These are phyloP conservation scores for Coleophoma crateriformis DNA, from an alignment of 2,329 filamentous ascomycete genomes.

Conservation along the genomic window DNA sequence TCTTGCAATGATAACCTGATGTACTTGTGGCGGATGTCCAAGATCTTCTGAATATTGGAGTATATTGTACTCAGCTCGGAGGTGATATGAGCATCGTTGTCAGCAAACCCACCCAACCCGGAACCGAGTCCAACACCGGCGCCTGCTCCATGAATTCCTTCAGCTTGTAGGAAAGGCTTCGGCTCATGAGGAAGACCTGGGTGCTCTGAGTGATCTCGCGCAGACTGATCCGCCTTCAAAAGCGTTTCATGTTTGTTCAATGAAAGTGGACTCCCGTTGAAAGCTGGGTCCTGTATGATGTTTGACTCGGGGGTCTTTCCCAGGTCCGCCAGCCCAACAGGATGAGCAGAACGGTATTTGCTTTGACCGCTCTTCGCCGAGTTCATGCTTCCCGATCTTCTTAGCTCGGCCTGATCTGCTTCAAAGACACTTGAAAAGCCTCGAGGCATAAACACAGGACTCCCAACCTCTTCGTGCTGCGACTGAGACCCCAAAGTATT, in stretches of 20 bases:
- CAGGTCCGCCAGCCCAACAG: constrained; percentile 21
- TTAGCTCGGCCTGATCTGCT: constrained; percentile 13
- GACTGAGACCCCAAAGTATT: constrained; percentile 25
- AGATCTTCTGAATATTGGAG: constrained; percentile 81
- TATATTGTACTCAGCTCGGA: constrained; percentile 83
- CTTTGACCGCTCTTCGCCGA: constrained; percentile 19
- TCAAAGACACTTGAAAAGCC: constrained; percentile 17
- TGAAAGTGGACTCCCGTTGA: constrained; percentile 4
- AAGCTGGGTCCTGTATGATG: constrained; percentile 22
- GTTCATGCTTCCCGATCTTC: constrained; percentile 20
- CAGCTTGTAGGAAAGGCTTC: constrained; percentile 43
- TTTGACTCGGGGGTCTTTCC: constrained; percentile 23
- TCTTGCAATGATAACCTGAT: constrained; percentile 80
- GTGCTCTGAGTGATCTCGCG: constrained; percentile 39
- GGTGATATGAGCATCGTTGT: constrained; percentile 74
- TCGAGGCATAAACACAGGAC: constrained; percentile 20
- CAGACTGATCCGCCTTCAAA: constrained; percentile 21
- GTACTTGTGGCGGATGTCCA: constrained; percentile 85
- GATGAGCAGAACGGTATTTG: constrained; percentile 19
- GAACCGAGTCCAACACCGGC: constrained; percentile 56
- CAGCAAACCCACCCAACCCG: constrained; percentile 56
- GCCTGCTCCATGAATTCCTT: constrained; percentile 52
- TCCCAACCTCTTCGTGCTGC: constrained; percentile 20
- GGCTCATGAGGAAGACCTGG: constrained; percentile 47
- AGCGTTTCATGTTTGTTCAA: constrained; percentile 18